Evolutionary conservation across 306 rosid genomes (phyloP), one percentile per base, ranked within the genome.

Genomic region (Vigna mungo): DNA sequence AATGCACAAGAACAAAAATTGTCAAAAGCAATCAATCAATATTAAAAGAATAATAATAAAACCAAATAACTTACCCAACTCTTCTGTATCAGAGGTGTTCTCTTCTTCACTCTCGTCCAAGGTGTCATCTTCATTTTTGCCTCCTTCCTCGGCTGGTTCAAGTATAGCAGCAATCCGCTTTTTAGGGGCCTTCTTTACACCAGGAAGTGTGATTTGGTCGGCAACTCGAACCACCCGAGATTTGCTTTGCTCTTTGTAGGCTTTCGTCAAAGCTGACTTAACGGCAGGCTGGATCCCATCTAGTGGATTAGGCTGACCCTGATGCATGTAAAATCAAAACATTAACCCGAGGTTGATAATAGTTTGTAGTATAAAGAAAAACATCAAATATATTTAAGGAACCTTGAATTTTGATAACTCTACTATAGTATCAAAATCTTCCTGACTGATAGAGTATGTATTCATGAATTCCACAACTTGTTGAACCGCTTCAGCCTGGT

Each of bases 401-500:
- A 95, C 98, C 98, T 88, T 84, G 86, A 88, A 95, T 79, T 95
- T 92, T 69, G 97, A 92, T 78, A 92, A 84, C 85, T 95, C 99
- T 52, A 92, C 84, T 59, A 92, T 76, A 63, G 97, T 89, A 74
- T 92, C 89, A 49, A 80, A 95, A 84, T 95, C 99, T 67, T 95
- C 99, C 69, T 87, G 93, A 78, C 85, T 89, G 82, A 90, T 87
- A 3, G 97, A 92, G 83, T 92, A 95, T 7, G 72, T 78, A 78
- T 90, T 92, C 99, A 95, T 95, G 77, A 95, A 95, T 56, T 90
- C 97, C 72, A 92, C 97, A 69, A 95, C 97, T 79, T 88, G 62
- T 77, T 79, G 82, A 74, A 88, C 92, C 21, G 99, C 99, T 85
- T 90, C 97, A 73, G 90, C 94, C 97, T 95, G 92, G 52, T 80